These are phyloP conservation scores for Alternaria alternata DNA, from an alignment of 2,329 filamentous ascomycete genomes.

Conservation along the genomic window DNA sequence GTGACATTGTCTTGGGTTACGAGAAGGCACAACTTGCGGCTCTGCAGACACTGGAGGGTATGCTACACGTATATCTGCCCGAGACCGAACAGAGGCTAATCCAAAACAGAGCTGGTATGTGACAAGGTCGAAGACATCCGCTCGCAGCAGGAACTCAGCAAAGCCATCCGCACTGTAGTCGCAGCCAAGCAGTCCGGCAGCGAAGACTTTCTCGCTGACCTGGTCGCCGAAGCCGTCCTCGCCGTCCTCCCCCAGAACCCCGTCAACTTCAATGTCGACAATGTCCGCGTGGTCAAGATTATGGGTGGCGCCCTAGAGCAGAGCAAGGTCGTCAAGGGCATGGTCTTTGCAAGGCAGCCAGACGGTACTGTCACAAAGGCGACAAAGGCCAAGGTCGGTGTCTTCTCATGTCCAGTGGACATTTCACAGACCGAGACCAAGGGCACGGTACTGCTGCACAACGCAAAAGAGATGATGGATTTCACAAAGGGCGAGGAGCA, in stretches of 20 bases:
- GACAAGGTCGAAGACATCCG: constrained; percentile 89
- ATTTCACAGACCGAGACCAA: constrained; percentile 98
- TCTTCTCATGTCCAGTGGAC: constrained; percentile 96
- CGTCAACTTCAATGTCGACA: constrained; percentile 97
- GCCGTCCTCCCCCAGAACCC: constrained; percentile 96
- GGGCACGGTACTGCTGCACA: constrained; percentile 95
- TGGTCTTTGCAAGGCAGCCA: constrained; percentile 98
- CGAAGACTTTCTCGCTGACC: constrained; percentile 84
- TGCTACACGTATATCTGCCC: constrained; percentile 17
- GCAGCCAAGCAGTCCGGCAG: constrained; percentile 96
- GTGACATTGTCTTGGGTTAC: constrained; percentile 94
- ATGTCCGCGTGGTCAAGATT: constrained; percentile 98
- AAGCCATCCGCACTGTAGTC: constrained; percentile 93
- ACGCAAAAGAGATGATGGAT: constrained; percentile 97
- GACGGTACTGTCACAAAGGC: constrained; percentile 90
- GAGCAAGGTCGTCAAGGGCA: constrained; percentile 93
- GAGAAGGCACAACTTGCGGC: constrained; percentile 93
- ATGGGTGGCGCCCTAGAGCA: constrained; percentile 97
- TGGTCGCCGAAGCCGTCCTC: constrained; percentile 85
- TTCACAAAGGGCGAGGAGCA: constrained; percentile 97
- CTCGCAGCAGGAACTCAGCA: constrained; percentile 83
- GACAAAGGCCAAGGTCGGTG: constrained; percentile 90
- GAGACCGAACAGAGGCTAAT: constrained; percentile 23
- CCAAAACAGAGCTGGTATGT: constrained; percentile 74
- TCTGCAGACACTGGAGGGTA: constrained; percentile 80